These are phyloP conservation scores for Candida orba DNA, from an alignment of 805 yeast species.

Conservation along the genomic window DNA sequence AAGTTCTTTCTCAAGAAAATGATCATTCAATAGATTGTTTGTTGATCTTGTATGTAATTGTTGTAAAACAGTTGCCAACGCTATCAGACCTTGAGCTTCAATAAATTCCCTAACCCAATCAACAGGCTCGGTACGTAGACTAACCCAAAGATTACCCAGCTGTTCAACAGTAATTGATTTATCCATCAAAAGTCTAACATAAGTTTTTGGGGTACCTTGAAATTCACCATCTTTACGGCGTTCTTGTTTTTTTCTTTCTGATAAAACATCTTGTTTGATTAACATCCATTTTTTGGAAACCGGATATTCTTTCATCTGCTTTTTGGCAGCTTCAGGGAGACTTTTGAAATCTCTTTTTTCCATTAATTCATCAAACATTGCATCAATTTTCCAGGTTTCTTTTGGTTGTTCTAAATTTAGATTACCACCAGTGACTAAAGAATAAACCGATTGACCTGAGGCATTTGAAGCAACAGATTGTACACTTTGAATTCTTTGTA, in stretches of 20 bases:
- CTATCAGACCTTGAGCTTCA: slow-evolving; percentile 75
- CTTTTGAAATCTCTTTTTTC: slow-evolving; percentile 69
- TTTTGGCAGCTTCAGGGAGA: slow-evolving; percentile 64
- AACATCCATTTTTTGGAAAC: slow-evolving; percentile 86
- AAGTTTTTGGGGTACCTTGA: slow-evolving; percentile 54
- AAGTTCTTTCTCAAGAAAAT: slow-evolving; percentile 60
- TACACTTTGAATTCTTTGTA: slow-evolving; percentile 21
- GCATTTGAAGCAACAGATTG: slow-evolving; percentile 6
- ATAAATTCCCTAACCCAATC: slow-evolving; percentile 77
- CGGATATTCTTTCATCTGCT: slow-evolving; percentile 68
- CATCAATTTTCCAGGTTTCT: slow-evolving; percentile 59
- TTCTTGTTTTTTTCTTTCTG: slow-evolving; percentile 57
- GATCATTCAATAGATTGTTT: slow-evolving; percentile 28
- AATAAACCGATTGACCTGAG: slow-evolving; percentile 7
- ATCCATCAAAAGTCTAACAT: slow-evolving; percentile 66
- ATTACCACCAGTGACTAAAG: not conserved
- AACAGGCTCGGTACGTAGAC: slow-evolving; percentile 81
- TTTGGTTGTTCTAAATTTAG: slow-evolving; percentile 54
- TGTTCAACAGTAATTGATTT: slow-evolving; percentile 62
- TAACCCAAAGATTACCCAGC: slow-evolving; percentile 81
- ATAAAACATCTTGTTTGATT: slow-evolving; percentile 75
- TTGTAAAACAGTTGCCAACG: slow-evolving; percentile 60
- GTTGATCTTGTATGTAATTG: slow-evolving; percentile 33
- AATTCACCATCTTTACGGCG: slow-evolving; percentile 26
- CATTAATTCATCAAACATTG: slow-evolving; percentile 74